Conservation (phyloP, 176 grass and related monocot genomes). For the Bonia amplexicaulis region DNA sequence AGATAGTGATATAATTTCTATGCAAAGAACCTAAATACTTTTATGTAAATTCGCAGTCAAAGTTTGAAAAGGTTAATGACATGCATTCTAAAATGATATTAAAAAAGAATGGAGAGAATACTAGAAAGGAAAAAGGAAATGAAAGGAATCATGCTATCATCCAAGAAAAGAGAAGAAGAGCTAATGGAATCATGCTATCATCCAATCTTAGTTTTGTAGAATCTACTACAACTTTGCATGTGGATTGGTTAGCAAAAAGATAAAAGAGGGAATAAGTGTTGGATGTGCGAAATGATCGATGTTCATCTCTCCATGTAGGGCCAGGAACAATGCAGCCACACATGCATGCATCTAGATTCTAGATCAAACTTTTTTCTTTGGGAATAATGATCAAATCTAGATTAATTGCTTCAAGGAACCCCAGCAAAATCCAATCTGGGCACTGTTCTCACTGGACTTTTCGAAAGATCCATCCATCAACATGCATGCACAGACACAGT, state of each 20-base stretch:
- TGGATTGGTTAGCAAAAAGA: constrained; percentile 1
- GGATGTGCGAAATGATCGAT: constrained; percentile 8
- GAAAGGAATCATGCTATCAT: background rate
- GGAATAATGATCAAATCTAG: background rate
- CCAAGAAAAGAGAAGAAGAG: background rate
- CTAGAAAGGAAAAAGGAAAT: background rate
- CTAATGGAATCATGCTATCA: background rate
- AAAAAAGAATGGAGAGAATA: too few species aligned
- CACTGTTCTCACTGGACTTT: constrained; percentile 26
- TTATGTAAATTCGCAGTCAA: too few species aligned
- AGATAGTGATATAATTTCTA: too few species aligned
- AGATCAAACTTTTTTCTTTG: background rate
- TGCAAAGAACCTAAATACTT: too few species aligned
- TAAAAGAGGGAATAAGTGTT: constrained; percentile 4
- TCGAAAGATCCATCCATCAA: background rate
- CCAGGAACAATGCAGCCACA: constrained; percentile 5
- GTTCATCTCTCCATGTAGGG: constrained; percentile 14
- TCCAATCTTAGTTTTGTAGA: background rate
- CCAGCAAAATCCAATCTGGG: constrained; percentile 26
- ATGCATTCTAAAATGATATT: too few species aligned
- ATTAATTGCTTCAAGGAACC: background rate
- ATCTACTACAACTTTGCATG: constrained; percentile 14
- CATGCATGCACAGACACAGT: constrained; percentile 32
- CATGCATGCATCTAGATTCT: constrained; percentile 26
- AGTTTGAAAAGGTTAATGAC: too few species aligned